These are phyloP conservation scores for Yamadazyma blattariae DNA, from an alignment of 1,139 yeast species.

Conservation along the genomic window DNA sequence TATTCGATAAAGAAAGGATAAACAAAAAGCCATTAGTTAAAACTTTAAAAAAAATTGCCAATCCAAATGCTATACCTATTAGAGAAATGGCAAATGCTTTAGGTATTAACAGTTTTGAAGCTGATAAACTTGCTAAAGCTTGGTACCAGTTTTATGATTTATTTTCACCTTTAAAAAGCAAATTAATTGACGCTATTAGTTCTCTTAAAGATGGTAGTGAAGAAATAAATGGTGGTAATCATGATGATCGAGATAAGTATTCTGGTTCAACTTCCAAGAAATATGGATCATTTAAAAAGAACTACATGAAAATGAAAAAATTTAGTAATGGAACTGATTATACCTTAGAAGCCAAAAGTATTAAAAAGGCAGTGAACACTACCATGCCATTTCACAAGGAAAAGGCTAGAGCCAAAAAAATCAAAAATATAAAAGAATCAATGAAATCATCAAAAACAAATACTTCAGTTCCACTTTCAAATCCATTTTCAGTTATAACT, in stretches of 20 bases:
- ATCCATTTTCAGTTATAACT: too few species aligned
- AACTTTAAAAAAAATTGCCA: conserved; percentile 7
- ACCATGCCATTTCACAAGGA: too few species aligned
- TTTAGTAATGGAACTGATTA: too few species aligned
- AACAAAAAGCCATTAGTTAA: conserved; percentile 7
- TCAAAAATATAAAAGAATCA: neutral
- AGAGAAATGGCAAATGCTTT: conserved; percentile 4
- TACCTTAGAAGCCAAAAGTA: too few species aligned
- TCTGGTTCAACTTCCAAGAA: neutral
- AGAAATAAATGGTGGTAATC: neutral
- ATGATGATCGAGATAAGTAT: neutral
- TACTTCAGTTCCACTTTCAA: too few species aligned
- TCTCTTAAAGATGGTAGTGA: too few species aligned
- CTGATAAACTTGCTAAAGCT: conserved; percentile 3
- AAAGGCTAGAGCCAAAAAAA: too few species aligned
- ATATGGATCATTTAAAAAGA: too few species aligned
- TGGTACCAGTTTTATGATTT: conserved; percentile 8
- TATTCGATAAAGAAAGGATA: conserved; percentile 7
- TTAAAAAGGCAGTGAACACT: too few species aligned
- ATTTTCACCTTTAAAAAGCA: conserved; percentile 6
- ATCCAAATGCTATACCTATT: conserved; percentile 7
- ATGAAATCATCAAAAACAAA: too few species aligned
- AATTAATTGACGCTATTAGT: conserved; percentile 1
- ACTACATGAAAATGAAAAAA: too few species aligned
- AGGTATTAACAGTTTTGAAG: conserved; percentile 2